Evolutionary conservation across 257 asterid species (phyloP).

Genomic region (Cinchona pubescens): DNA sequence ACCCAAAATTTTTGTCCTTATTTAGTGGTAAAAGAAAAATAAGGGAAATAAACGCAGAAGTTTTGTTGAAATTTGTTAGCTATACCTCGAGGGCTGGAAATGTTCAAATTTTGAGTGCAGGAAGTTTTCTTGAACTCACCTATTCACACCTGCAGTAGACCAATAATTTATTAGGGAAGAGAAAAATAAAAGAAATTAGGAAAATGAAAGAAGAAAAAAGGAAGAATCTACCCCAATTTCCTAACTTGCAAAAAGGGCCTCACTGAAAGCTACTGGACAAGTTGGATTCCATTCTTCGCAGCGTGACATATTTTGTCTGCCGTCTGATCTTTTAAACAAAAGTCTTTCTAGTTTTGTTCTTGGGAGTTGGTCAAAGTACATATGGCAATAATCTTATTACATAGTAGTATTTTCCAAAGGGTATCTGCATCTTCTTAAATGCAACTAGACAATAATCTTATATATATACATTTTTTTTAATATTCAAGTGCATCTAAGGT

Average conservation of each 20-base stretch:
- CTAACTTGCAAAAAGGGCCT: neutral
- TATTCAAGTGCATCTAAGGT: neutral
- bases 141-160: neutral
- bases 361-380: slow-evolving; percentile 1
- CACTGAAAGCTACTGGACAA: neutral
- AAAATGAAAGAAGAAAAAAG: neutral
- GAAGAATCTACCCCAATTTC: neutral
- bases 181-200: neutral
- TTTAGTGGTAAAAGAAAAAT: neutral
- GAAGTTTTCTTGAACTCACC: neutral
- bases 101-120: slow-evolving; percentile 1
- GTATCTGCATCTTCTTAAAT: neutral
- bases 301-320: neutral
- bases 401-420: too few species aligned
- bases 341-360: neutral
- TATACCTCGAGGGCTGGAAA: neutral
- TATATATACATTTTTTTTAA: neutral
- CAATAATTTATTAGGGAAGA: neutral
- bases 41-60: neutral
- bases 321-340: neutral
- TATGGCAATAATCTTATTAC: neutral
- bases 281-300: neutral
- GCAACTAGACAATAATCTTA: neutral
- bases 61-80: neutral
- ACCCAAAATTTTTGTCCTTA: neutral